Percentiles rank a stretch among this genome's conserved stretches.
phyloP scores from a whole-genome alignment of 148 eudicot genomes.

The Spergularia marina region DNA sequence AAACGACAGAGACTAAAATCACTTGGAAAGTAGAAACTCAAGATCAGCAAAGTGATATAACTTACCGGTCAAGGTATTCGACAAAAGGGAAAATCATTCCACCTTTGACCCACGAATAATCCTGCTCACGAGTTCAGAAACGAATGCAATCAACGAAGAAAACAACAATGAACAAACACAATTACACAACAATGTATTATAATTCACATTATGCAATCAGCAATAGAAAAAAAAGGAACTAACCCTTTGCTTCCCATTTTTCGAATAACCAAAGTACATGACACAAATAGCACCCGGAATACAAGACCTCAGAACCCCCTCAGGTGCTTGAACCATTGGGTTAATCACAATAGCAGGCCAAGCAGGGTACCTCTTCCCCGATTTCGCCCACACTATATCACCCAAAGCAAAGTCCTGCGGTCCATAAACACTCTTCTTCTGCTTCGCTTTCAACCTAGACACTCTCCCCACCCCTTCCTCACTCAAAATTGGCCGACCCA shows the following conservation, averaged over 20 bases:
- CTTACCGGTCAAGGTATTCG: constrained; percentile 77
- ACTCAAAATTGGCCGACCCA: constrained; percentile 14
- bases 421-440: constrained; percentile 37
- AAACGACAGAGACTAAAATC: not conserved
- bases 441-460: constrained; percentile 23
- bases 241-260: constrained; percentile 61
- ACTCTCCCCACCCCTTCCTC: constrained; percentile 23
- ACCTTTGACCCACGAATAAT: constrained; percentile 89
- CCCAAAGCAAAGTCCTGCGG: constrained; percentile 54
- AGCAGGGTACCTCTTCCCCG: constrained; percentile 66
- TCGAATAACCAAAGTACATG: constrained; percentile 63
- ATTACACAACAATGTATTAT: not conserved
- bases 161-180: not conserved
- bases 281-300: constrained; percentile 62
- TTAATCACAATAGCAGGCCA: constrained; percentile 73
- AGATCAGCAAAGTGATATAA: not conserved
- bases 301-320: constrained; percentile 49
- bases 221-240: not conserved
- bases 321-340: constrained; percentile 60
- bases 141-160: not conserved
- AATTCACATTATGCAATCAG: not conserved
- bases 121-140: constrained; percentile 40
- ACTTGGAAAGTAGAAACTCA: not conserved
- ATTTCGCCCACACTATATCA: constrained; percentile 69
- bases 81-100: constrained; percentile 93